Base-by-base conservation (phyloP, 2,329 filamentous ascomycete species). In the Septoria linicola region DNA sequence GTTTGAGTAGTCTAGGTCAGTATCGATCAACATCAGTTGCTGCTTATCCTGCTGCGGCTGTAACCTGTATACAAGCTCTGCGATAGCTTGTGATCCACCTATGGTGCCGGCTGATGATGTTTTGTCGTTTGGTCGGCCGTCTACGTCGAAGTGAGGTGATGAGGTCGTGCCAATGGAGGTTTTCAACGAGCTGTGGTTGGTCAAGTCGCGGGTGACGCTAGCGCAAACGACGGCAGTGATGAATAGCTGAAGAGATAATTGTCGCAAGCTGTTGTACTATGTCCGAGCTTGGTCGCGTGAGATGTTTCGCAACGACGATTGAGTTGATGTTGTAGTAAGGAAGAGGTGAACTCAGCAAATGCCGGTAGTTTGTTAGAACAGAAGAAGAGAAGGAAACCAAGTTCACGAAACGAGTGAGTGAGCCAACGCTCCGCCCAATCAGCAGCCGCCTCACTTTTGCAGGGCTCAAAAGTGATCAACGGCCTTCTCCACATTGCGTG, bases 11-110 rank as follows among this genome's bases (percentile, higher is more conserved):
- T 53, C 59, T 61, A 58, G 49, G 63, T 67, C 63, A 61, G 63
- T 66, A 48, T 65, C 56, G 54, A 63, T 58, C 44, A 65, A 59
- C 62, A 63, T 66, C 50, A 60, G 58, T 54, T 60, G 60, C 30
- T 47, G 44, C 61, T 61, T 63, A 57, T 61, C 58, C 54, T 63
- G n/a, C n/a, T n/a, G 57, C 53, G 55, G 50, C 37, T 55, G 55
- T 27, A 63, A 47, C 30, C 50, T 57, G 40, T 39, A 47, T 51
- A 65, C 55, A 47, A 63, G 63, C 48, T 59, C 46, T 36, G 45
- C 49, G 19, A 63, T 49, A 51, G 61, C 63, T 55, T 58, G 61
- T 49, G 61, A 63, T 23, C 55, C 62, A 55, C 62, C 62, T 61
- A 63, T 63, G 51, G 39, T 63, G 58, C 31, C 49, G 53, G 50